Conservation (phyloP, 495 filamentous ascomycete species). For the Podospora comata region DNA sequence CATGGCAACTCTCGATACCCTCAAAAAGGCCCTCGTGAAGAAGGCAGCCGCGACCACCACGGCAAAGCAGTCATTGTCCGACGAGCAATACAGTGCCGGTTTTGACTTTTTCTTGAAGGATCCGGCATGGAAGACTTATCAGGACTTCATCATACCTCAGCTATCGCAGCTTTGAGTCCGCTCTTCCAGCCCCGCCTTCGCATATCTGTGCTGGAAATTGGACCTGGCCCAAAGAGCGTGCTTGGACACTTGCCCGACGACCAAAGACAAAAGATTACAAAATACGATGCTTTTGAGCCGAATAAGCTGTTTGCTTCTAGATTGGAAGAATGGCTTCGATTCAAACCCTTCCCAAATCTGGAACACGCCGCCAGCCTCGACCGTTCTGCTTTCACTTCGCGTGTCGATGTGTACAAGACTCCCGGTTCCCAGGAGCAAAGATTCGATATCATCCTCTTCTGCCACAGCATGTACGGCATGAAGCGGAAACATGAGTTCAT, state of each 20-base stretch:
- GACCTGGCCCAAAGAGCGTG: constrained; percentile 56
- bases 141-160: constrained; percentile 58
- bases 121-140: constrained; percentile 47
- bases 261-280: constrained; percentile 47
- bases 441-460: constrained; percentile 60
- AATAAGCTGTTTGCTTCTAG: constrained; percentile 49
- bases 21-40: constrained; percentile 50
- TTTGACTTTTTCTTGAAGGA: constrained; percentile 49
- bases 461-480: constrained; percentile 65
- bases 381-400: constrained; percentile 44
- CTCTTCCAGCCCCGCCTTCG: constrained; percentile 46
- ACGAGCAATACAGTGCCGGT: constrained; percentile 51
- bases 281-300: constrained; percentile 57
- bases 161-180: constrained; percentile 47
- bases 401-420: constrained; percentile 27
- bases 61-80: constrained; percentile 47
- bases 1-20: constrained; percentile 53
- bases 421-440: constrained; percentile 29
- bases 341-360: constrained; percentile 50
- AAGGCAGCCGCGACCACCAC: constrained; percentile 29
- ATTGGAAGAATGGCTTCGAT: constrained; percentile 49
- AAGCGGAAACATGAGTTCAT: constrained; percentile 49
- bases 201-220: constrained; percentile 60
- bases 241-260: constrained; percentile 49
- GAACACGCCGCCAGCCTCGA: constrained; percentile 43